Evolutionary conservation across 805 yeast genomes (phyloP), one percentile per base, ranked within the genome.

Genomic region (Ogataea methanolica): DNA sequence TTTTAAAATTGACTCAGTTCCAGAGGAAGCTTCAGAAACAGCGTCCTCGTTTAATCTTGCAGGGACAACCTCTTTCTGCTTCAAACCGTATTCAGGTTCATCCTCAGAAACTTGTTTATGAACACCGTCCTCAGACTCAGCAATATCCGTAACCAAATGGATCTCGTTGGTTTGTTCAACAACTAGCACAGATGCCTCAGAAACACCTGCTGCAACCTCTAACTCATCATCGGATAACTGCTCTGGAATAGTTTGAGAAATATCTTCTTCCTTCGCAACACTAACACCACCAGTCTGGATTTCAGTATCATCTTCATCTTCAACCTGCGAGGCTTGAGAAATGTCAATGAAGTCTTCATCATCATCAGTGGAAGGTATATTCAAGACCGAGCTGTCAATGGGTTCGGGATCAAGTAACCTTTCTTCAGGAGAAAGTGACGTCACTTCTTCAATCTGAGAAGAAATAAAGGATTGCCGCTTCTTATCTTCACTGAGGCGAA

Each of bases 231-330:
- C 12, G 31, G 31, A 9, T 26, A 11, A 23, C 29, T 23, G 7
- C 5, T 23, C 29, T 7, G 29, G 7, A 23, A 23, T 8, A 23
- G 9, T 4, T 2, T 6, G 29, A 23, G 29, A 26, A 26, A 9
- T 12, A 26, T 26, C 12, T 26, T 9, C 31, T 26, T 26, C 12
- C 4, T 9, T 6, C 31, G 9, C 31, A 6, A 26, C 31, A 26
- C 31, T 26, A 6, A 33, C 43, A n/a, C 33, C 37, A 11, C 39
- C 22, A 2, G 23, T 39, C n/a, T 41, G 45, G 39, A 41, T 41
- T 17, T 48, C 46, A 14, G 40, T 19, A 23, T 40, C 47, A 15
- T 48, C 22, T 26, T 26, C 31, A 26, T 26, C 9, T 26, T 6
- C 31, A 6, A 26, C 11, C 9, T 9, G 11, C 9, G 35, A 33